Conservation (phyloP, 2,329 filamentous ascomycete genomes). For the Aspergillus unguis region DNA sequence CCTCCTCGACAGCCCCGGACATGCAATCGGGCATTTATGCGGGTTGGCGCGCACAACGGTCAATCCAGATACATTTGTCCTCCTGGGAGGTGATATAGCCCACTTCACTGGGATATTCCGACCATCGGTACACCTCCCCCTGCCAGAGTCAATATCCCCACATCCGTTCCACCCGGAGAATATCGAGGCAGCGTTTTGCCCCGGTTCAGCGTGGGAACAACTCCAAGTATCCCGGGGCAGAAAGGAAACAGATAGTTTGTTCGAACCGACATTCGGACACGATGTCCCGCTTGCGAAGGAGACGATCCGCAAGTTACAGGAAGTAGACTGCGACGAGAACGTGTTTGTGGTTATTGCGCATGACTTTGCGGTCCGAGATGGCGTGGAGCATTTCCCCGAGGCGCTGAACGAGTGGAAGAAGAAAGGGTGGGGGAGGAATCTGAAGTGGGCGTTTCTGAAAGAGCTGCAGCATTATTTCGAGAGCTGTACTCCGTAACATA, state of each 20-base stretch:
- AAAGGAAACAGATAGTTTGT: slow-evolving; percentile 14
- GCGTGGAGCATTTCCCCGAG: slow-evolving; percentile 28
- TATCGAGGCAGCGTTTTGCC: slow-evolving; percentile 4
- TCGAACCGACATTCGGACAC: slow-evolving; percentile 21
- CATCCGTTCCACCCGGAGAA: not conserved
- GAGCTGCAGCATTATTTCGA: slow-evolving; percentile 14
- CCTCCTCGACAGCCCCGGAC: slow-evolving; percentile 40
- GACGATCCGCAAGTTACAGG: slow-evolving; percentile 22
- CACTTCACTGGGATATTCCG: slow-evolving; percentile 29
- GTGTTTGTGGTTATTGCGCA: slow-evolving; percentile 33
- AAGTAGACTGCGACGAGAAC: slow-evolving; percentile 25
- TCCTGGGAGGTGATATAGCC: slow-evolving; percentile 28
- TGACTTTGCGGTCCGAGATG: slow-evolving; percentile 22
- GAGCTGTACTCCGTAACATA: not conserved
- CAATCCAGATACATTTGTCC: slow-evolving; percentile 22
- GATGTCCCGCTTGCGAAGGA: slow-evolving; percentile 24
- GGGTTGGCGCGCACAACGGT: slow-evolving; percentile 26
- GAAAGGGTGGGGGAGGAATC: slow-evolving; percentile 21
- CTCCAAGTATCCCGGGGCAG: slow-evolving; percentile 14
- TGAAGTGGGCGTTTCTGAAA: slow-evolving; percentile 24
- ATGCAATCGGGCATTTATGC: slow-evolving; percentile 35
- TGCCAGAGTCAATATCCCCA: not conserved
- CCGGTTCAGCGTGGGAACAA: slow-evolving; percentile 10
- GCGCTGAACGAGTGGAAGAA: slow-evolving; percentile 29
- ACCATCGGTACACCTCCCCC: slow-evolving; percentile 24